Conservation (phyloP, 345 rosid genomes). For the Murraya paniculata region DNA sequence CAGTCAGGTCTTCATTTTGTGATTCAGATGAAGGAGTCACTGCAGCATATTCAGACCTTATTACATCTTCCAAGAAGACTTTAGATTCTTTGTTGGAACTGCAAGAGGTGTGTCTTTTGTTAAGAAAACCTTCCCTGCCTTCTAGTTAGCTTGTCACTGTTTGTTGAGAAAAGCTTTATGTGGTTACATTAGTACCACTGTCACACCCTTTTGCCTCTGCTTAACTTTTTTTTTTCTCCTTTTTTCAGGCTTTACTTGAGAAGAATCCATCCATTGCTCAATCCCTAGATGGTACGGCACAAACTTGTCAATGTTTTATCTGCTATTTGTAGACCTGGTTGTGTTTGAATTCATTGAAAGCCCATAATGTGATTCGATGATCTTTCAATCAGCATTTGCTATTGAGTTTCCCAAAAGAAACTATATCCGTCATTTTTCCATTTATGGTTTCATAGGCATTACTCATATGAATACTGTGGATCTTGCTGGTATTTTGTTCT, state of each 20-base stretch:
- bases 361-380: background rate
- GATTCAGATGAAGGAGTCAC: conserved; percentile 47
- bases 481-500: background rate
- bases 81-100: conserved; percentile 70
- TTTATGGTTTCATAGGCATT: background rate
- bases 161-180: background rate
- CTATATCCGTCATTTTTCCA: background rate
- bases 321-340: background rate
- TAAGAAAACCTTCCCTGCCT: background rate
- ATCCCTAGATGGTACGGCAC: conserved; percentile 54
- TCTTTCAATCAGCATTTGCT: background rate
- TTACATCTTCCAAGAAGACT: conserved; percentile 64
- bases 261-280: conserved; percentile 70
- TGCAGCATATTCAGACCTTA: conserved; percentile 58
- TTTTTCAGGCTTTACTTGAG: conserved; percentile 68
- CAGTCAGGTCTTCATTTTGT: conserved; percentile 60
- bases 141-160: background rate
- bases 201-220: background rate
- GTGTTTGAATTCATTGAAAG: background rate
- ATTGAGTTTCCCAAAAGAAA: background rate
- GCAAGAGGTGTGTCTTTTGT: conserved; percentile 56
- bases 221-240: background rate
- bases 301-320: background rate
- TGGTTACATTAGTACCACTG: background rate
- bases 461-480: background rate